Evolutionary conservation across 2,329 filamentous ascomycete genomes (phyloP).

Genomic region (Phyllosticta ampelicida): DNA sequence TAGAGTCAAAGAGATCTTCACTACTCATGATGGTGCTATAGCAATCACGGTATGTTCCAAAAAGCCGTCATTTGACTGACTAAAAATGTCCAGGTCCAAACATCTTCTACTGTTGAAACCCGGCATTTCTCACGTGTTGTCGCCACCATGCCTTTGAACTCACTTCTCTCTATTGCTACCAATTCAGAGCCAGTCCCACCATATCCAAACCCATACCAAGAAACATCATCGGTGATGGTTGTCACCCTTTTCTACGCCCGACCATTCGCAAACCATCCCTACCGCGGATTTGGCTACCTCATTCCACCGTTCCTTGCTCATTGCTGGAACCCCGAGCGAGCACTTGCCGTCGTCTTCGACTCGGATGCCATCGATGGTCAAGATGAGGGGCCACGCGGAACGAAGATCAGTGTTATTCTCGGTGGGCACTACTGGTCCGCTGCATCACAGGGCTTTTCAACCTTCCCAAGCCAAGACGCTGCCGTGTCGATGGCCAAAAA

Average conservation of each 20-base stretch:
- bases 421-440: constrained; percentile 82
- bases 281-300: constrained; percentile 79
- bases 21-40: neutral
- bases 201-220: neutral
- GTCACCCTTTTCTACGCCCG: constrained; percentile 78
- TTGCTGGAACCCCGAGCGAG: constrained; percentile 67
- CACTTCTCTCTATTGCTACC: neutral
- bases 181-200: neutral
- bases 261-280: constrained; percentile 48
- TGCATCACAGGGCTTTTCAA: neutral
- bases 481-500: constrained; percentile 58
- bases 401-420: constrained; percentile 87
- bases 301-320: constrained; percentile 64
- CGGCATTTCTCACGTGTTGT: neutral
- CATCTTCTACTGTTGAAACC: neutral
- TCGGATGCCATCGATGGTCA: constrained; percentile 52
- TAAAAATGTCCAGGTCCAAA: neutral
- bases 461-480: constrained; percentile 49
- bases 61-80: neutral
- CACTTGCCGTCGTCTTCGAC: constrained; percentile 88
- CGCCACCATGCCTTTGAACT: neutral
- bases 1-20: neutral
- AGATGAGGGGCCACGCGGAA: constrained; percentile 48
- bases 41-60: neutral
- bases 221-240: constrained; percentile 64